Evolutionary conservation across 306 rosid genomes (phyloP).

Genomic region (Pyrus communis): DNA sequence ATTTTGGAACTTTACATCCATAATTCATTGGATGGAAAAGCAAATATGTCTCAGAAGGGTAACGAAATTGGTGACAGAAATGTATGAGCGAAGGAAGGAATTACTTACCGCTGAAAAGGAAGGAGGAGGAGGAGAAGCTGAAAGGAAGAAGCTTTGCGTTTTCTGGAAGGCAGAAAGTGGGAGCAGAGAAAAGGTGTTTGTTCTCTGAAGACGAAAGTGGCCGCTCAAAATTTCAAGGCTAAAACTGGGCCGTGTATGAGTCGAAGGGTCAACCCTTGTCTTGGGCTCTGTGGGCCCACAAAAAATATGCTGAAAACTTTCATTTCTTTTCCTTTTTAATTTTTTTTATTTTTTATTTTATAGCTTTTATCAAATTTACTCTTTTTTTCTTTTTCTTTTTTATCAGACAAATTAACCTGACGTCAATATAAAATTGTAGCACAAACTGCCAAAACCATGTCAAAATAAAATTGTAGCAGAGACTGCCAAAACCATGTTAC

Average conservation of each 20-base stretch:
- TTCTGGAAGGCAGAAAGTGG: not conserved
- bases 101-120: not conserved
- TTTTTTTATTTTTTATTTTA: too few species aligned
- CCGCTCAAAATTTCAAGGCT: not conserved
- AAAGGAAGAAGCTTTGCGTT: not conserved
- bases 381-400: too few species aligned
- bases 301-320: too few species aligned
- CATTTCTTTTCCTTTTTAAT: too few species aligned
- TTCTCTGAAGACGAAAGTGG: not conserved
- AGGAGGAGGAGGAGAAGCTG: not conserved
- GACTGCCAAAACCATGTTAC: too few species aligned
- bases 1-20: not conserved
- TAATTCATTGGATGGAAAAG: not conserved
- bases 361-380: too few species aligned
- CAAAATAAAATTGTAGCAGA: too few species aligned
- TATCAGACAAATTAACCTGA: too few species aligned
- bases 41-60: not conserved
- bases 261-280: not conserved
- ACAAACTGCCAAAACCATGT: too few species aligned
- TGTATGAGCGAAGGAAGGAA: not conserved
- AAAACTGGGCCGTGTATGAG: conserved; percentile 6
- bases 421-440: too few species aligned
- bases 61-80: not conserved
- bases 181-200: not conserved
- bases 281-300: not conserved